Evolutionary conservation across 768 basidiomycete genomes (phyloP).

Genomic region (Lentinula boryana): DNA sequence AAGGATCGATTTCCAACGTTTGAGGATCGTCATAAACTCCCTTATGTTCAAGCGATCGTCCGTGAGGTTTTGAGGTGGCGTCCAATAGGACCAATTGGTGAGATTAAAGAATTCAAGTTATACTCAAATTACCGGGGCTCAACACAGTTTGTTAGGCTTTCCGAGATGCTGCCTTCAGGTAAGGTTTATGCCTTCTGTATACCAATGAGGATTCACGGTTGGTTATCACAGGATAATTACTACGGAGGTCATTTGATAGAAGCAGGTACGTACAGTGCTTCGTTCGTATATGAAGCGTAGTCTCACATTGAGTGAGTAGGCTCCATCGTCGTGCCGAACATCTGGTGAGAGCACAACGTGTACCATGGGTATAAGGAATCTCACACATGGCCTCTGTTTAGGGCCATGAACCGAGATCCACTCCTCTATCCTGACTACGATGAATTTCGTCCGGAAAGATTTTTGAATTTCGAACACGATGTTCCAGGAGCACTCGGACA

Average conservation of each 20-base stretch:
- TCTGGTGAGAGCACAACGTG: constrained; percentile 9
- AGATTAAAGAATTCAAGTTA: constrained; percentile 7
- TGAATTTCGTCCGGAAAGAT: constrained; percentile 15
- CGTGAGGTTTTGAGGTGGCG: constrained; percentile 18
- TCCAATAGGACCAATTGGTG: constrained; percentile 15
- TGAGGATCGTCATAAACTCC: constrained; percentile 15
- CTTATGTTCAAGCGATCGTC: constrained; percentile 19
- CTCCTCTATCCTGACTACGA: constrained; percentile 15
- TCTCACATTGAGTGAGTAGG: constrained; percentile 17
- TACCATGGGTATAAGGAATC: background rate
- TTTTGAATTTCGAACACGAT: constrained; percentile 9
- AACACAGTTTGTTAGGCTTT: background rate
- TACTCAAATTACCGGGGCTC: background rate
- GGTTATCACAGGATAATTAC: constrained; percentile 11
- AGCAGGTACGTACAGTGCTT: constrained; percentile 5
- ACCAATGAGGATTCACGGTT: background rate
- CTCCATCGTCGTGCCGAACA: constrained; percentile 12
- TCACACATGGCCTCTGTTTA: background rate
- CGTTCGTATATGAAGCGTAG: constrained; percentile 6
- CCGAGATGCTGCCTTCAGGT: background rate
- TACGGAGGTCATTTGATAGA: constrained; percentile 17
- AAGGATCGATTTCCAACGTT: constrained; percentile 19
- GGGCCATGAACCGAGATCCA: constrained; percentile 19
- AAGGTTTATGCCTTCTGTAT: background rate
- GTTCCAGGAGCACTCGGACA: constrained; percentile 16